Evolutionary conservation across 225 moss, liverwort and hornwort species (phyloP), one percentile per base, ranked within the genome.

Genomic region (Sphagnum tenellum): DNA sequence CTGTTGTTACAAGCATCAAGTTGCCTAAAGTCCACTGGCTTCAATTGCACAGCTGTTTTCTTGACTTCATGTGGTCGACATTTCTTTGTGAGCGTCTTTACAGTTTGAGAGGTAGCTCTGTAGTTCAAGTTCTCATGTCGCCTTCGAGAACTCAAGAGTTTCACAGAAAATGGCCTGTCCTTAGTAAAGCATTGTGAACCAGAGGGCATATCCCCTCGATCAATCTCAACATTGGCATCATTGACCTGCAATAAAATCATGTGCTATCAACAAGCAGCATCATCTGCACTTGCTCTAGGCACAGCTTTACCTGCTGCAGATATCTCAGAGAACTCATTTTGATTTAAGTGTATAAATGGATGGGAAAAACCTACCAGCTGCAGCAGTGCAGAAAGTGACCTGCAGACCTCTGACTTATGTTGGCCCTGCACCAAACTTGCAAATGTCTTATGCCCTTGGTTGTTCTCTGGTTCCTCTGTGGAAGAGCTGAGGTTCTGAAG

Each of bases 321-420:
- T 29, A 29, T 29, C 29, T 29, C 59, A 48, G 12, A 7, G 8
- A 46, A 46, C 29, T 48, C 63, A 48, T n/a, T 44, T 4, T 48
- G 63, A 64, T 12, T 4, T n/a, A 46, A 2, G 8, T 64, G 8
- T n/a, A 64, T 3, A 48, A 64, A 50, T 4, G 10, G 12, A 61
- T 11, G 47, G 13, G 65, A 12, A n/a, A 50, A 7, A 5, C 50
- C 60, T 70, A 85, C 85, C 85, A 85, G 78, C 72, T 85, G 85
- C 61, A 85, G 54, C 0, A 85, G 76, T 9, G 85, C 85, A 11
- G 85, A 75, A 45, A 85, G 81, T n/a, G 81, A 78, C 74, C 85
- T 72, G 56, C 81, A 78, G 53, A 85, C 75, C 66, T 81, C 69
- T 12, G 81, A 69, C 53, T 70, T 71, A 9, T 75, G 63, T 69